Percentiles rank a stretch among this genome's conserved stretches.
phyloP scores from a whole-genome alignment of 2,329 filamentous ascomycete genomes.

The Orbilia blumenaviensis region DNA sequence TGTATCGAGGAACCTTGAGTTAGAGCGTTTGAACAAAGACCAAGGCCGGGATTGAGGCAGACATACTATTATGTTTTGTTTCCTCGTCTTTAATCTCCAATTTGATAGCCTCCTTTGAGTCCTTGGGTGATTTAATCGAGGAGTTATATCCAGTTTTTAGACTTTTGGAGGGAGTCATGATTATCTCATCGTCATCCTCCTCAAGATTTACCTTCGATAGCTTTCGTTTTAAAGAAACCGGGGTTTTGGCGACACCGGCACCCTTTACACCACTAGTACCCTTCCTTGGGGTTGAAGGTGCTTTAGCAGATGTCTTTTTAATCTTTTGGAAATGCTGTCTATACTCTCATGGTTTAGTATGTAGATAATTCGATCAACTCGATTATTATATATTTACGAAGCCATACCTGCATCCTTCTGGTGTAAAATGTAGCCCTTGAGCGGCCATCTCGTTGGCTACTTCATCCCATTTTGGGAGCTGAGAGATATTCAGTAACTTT shows the following conservation, averaged over 20 bases:
- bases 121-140: background rate
- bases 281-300: conserved; percentile 24
- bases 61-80: conserved; percentile 21
- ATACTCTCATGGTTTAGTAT: background rate
- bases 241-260: conserved; percentile 23
- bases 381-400: background rate
- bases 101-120: conserved; percentile 7
- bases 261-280: conserved; percentile 4
- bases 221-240: conserved; percentile 27
- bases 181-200: conserved; percentile 39
- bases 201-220: conserved; percentile 22
- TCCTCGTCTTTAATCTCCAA: background rate
- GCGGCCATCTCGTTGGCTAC: conserved; percentile 53
- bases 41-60: background rate
- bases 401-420: conserved; percentile 54
- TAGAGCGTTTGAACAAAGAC: background rate
- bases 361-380: background rate
- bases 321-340: conserved; percentile 57
- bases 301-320: conserved; percentile 41
- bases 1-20: background rate
- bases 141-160: conserved; percentile 7
- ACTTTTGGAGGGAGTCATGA: conserved; percentile 35
- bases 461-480: conserved; percentile 55
- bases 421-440: conserved; percentile 52
- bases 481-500: conserved; percentile 54